Evolutionary conservation across 1,139 yeast species (phyloP), one percentile per base, ranked within the genome.

Genomic region (Diutina rugosa): DNA sequence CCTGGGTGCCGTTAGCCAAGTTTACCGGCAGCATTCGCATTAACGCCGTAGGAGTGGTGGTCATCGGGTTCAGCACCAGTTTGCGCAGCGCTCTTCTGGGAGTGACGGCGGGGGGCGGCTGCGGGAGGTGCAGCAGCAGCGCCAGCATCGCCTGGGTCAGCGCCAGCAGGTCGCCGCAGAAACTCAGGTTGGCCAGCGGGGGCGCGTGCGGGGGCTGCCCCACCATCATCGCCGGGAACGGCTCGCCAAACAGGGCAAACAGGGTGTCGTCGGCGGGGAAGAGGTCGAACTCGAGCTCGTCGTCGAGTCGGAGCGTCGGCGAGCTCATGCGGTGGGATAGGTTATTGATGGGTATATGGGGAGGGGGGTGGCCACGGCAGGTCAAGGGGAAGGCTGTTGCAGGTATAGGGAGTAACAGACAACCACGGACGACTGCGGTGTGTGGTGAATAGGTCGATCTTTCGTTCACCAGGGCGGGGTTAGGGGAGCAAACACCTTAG

Each of bases 51-150:
- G 67, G 69, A 54, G 65, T 63, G 60, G 67, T 63, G 48, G 59
- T 57, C 45, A 71, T 64, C 21, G 72, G 68, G 3, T 70, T 63
- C 5, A 74, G 70, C 38, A 67, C 62, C 53, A 74, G 70, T 59
- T 72, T 71, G 54, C 69, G 69, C 57, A 76, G 64, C 14, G 70
- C 64, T 21, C 72, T 12, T 61, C 5, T 76, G 76, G 9, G 77
- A 71, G 49, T 69, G 64, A 46, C 63, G 28, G 44, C 44, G n/a
- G 53, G 44, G 6, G 28, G 26, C 14, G 26, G 53, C 9, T 38
- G 41, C 6, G n/a, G 48, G 7, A 12, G 48, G 26, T 21, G 48
- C 30, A 18, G 48, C n/a, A 21, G 44, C 9, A 44, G 41, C 12
- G 14, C 35, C 32, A 9, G 51, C 26, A 21, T 21, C 26, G 26